phyloP scores from a whole-genome alignment of 1,139 yeast genomes.

The Geotrichum histeridarum region DNA sequence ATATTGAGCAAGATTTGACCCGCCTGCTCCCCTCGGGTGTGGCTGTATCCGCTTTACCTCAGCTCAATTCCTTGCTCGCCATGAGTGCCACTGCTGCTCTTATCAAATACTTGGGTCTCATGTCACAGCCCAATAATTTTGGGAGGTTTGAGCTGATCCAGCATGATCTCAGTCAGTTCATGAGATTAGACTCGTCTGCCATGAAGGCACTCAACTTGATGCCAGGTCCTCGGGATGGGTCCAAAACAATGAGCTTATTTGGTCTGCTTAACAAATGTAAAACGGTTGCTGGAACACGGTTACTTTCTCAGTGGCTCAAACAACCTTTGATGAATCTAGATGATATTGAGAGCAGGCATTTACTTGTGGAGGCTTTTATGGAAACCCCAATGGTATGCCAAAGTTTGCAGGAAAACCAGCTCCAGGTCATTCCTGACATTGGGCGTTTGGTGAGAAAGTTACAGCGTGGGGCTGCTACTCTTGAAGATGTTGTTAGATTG shows the following conservation, averaged over 20 bases:
- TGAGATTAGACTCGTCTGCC: conserved; percentile 89
- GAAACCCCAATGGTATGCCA: conserved; percentile 61
- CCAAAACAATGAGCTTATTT: conserved; percentile 60
- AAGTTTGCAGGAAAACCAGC: conserved; percentile 59
- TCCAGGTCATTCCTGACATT: conserved; percentile 76
- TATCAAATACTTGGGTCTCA: conserved; percentile 56
- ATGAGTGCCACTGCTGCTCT: conserved; percentile 58
- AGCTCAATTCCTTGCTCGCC: conserved; percentile 45
- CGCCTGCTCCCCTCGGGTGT: conserved; percentile 54
- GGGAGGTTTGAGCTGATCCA: conserved; percentile 53
- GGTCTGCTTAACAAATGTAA: conserved; percentile 85
- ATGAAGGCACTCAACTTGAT: conserved; percentile 80
- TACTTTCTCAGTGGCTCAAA: conserved; percentile 89
- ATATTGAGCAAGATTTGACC: conserved; percentile 68
- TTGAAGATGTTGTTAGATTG: conserved; percentile 88
- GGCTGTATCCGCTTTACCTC: conserved; percentile 53
- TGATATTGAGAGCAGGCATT: conserved; percentile 63
- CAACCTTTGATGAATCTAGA: conserved; percentile 73
- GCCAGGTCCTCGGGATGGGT: conserved; percentile 52
- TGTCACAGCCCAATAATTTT: conserved; percentile 48
- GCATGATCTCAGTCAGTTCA: conserved; percentile 68
- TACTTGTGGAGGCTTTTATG: conserved; percentile 65
- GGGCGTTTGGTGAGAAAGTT: conserved; percentile 67
- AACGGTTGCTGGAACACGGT: conserved; percentile 76
- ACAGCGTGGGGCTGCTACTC: conserved; percentile 45